Evolutionary conservation across 176 grass and related monocot genomes (phyloP), one percentile per base, ranked within the genome.

Genomic region (Tillandsia fasciculata): DNA sequence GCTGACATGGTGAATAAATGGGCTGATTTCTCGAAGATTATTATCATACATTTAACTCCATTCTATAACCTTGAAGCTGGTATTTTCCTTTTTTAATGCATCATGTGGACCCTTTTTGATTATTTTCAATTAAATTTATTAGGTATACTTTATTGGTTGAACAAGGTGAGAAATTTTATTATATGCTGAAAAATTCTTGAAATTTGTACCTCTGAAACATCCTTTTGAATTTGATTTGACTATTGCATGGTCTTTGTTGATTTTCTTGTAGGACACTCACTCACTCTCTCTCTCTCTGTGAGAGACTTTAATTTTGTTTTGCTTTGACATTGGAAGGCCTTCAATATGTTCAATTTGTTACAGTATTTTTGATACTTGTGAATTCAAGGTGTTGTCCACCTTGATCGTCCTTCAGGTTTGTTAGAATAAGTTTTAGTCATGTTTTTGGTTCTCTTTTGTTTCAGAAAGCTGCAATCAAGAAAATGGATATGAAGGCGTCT

Each of bases 401-500:
- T 15, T 15, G 20, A 59, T 20, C n/a, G 1, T 59, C 33, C 33
- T 42, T 42, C 5, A 42, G 33, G 33, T 42, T 42, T 42, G 33
- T 42, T 42, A 42, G 4, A 42, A 42, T 59, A 59, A 0, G 9
- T 59, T 59, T 14, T 59, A 59, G 54, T 20, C 54, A 14, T 59
- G 8, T 59, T n/a, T 20, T 3, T 67, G 33, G 2, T 47, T 47
- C 14, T n/a, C 26, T 59, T 76, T 53, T 59, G n/a, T 27, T 69
- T 52, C 65, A 77, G 74, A 59, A 49, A 59, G 74, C 65, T 50
- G 74, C 74, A 11, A 77, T 77, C 65, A 77, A 77, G 74, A 77
- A 68, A 58, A 77, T 77, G 74, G 28, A 77, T 48, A 68, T 68
- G 50, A 28, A 61, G 13, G 28, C 74, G 59, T 58, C 74, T 17